Conservation (phyloP, 768 basidiomycete species). For the Boletus sp. region DNA sequence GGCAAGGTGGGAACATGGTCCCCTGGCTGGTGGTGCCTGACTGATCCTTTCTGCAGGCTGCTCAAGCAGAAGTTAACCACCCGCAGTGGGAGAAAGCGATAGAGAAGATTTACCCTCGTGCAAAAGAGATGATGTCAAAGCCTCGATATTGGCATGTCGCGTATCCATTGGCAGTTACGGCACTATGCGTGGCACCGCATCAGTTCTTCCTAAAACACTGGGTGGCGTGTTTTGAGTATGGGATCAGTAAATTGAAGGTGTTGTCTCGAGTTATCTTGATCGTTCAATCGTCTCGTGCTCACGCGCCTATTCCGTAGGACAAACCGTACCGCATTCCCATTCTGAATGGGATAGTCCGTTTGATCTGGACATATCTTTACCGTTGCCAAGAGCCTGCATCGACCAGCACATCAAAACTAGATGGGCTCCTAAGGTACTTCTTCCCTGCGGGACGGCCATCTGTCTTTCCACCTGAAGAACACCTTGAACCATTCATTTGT, state of each 20-base stretch:
- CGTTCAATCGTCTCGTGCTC: slow-evolving; percentile 1
- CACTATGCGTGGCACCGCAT: slow-evolving; percentile 84
- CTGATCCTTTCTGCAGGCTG: slow-evolving; percentile 51
- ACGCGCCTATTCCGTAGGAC: slow-evolving; percentile 49
- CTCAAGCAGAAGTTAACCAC: slow-evolving; percentile 94
- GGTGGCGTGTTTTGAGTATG: slow-evolving; percentile 67
- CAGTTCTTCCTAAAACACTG: slow-evolving; percentile 83
- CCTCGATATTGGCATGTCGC: slow-evolving; percentile 87
- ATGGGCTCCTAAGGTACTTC: slow-evolving; percentile 68
- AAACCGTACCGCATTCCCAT: slow-evolving; percentile 64
- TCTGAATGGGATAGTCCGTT: slow-evolving; percentile 77
- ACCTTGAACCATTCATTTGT: slow-evolving; percentile 71
- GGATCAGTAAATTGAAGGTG: slow-evolving; percentile 80
- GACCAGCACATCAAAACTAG: slow-evolving; percentile 76
- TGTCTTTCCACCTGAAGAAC: slow-evolving; percentile 68
- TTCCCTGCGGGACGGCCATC: slow-evolving; percentile 68
- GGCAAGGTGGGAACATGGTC: slow-evolving; percentile 56
- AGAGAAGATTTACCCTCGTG: slow-evolving; percentile 77
- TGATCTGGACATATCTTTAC: slow-evolving; percentile 95
- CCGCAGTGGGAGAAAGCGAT: slow-evolving; percentile 93
- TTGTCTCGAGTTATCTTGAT: neutral
- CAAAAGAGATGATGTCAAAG: slow-evolving; percentile 81
- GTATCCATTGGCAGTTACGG: slow-evolving; percentile 79
- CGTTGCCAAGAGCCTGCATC: slow-evolving; percentile 84
- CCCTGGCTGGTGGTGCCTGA: neutral